Percentiles rank a stretch among this genome's conserved stretches.
These are phyloP conservation scores for Phaffia rhodozyma DNA, from an alignment of 1,284 basidiomycete species.

Conservation along the genomic window DNA sequence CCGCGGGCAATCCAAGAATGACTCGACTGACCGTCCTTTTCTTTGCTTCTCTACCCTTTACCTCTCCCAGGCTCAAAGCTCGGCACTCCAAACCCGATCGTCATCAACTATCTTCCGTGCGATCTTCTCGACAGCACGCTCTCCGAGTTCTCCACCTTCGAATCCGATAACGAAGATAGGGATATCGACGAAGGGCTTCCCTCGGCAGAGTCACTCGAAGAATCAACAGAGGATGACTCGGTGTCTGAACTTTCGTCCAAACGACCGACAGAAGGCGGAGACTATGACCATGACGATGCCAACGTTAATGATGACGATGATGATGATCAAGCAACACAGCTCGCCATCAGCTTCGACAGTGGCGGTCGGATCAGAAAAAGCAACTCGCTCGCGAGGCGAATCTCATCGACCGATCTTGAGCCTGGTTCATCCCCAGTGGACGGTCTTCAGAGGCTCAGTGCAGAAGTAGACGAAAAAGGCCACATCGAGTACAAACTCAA, in stretches of 20 bases:
- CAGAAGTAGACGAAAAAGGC: conserved; percentile 35
- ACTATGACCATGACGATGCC: not conserved
- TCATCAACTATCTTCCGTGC: too few relatives aligned
- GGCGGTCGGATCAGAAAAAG: not conserved
- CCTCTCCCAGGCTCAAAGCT: not conserved
- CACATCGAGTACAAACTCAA: conserved; percentile 39
- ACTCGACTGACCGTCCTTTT: not conserved
- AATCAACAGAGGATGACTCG: too few relatives aligned
- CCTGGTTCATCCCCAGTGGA: not conserved
- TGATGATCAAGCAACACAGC: not conserved
- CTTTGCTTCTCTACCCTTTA: not conserved
- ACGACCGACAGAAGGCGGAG: too few relatives aligned
- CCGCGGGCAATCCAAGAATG: conserved; percentile 1
- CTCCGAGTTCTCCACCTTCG: too few relatives aligned
- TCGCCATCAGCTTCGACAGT: not conserved
- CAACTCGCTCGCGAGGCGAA: not conserved
- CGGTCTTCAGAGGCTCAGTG: conserved; percentile 26
- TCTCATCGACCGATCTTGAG: not conserved
- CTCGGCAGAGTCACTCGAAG: too few relatives aligned
- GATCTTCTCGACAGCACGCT: too few relatives aligned
- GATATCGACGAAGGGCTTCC: too few relatives aligned
- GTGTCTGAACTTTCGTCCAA: too few relatives aligned
- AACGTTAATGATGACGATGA: conserved; percentile 3
- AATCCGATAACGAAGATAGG: too few relatives aligned
- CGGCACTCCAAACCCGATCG: not conserved